These are phyloP conservation scores for Colletotrichum caudatum DNA, from an alignment of 2,329 filamentous ascomycete genomes.

Conservation along the genomic window DNA sequence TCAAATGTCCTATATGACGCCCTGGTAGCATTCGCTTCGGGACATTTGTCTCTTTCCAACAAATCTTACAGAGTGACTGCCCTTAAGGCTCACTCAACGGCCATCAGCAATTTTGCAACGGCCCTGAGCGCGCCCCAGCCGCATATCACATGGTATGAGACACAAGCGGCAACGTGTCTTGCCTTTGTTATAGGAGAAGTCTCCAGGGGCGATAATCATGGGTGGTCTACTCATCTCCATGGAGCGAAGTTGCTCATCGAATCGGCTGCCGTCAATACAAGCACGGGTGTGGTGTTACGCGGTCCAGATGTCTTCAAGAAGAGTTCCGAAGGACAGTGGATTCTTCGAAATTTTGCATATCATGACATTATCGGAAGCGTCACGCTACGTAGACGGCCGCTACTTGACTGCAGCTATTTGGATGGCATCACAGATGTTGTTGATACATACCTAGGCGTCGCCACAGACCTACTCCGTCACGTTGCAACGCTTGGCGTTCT, in stretches of 20 bases:
- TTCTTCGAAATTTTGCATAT: conserved; percentile 43
- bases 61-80: conserved; percentile 23
- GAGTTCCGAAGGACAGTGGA: conserved; percentile 41
- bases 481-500: conserved; percentile 24
- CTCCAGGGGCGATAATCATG: conserved; percentile 18
- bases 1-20: conserved; percentile 40
- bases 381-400: conserved; percentile 30
- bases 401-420: conserved; percentile 38
- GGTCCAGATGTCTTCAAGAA: conserved; percentile 38
- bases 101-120: conserved; percentile 29
- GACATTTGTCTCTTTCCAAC: conserved; percentile 37
- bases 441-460: conserved; percentile 41
- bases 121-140: conserved; percentile 29
- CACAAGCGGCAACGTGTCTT: conserved; percentile 37
- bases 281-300: conserved; percentile 9
- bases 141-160: conserved; percentile 36
- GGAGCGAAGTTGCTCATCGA: conserved; percentile 39
- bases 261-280: conserved; percentile 18
- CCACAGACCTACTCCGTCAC: conserved; percentile 34
- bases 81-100: conserved; percentile 31
- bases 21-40: conserved; percentile 34
- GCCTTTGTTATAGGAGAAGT: conserved; percentile 39
- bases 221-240: conserved; percentile 39
- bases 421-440: conserved; percentile 41
- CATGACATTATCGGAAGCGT: conserved; percentile 40